Evolutionary conservation across 352 stramenopile species (phyloP).

Genomic region (Phytophthora citrophthora): DNA sequence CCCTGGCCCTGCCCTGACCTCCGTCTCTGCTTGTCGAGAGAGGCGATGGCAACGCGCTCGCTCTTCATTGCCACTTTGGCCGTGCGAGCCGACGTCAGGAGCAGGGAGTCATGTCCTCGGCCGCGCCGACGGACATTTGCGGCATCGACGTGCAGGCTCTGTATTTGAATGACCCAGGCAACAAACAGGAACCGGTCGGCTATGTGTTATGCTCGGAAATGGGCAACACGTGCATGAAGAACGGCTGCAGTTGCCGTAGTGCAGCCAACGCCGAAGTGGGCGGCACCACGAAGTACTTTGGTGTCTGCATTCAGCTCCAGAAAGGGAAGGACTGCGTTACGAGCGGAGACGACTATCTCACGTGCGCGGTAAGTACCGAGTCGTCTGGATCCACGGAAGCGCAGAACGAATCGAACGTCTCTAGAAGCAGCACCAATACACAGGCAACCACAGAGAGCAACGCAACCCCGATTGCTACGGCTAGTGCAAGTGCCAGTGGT

Average conservation of each 20-base stretch:
- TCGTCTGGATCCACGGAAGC: slow-evolving; percentile 1
- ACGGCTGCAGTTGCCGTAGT: slow-evolving; percentile 38
- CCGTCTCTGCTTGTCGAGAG: slow-evolving; percentile 21
- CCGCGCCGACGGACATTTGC: slow-evolving; percentile 29
- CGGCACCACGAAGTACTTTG: slow-evolving; percentile 36
- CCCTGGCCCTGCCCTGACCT: slow-evolving; percentile 25
- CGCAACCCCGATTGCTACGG: not conserved
- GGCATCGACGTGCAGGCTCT: slow-evolving; percentile 28
- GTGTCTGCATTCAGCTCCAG: slow-evolving; percentile 31
- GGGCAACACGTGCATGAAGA: slow-evolving; percentile 41
- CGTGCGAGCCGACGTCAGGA: slow-evolving; percentile 22
- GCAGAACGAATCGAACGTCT: slow-evolving; percentile 15
- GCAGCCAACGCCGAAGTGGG: slow-evolving; percentile 18
- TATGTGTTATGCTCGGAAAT: slow-evolving; percentile 41
- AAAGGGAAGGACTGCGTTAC: slow-evolving; percentile 32
- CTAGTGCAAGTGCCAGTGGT: slow-evolving; percentile 9
- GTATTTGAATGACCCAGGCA: slow-evolving; percentile 43
- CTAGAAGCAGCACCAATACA: slow-evolving; percentile 5
- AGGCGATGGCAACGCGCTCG: slow-evolving; percentile 8
- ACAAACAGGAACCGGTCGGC: slow-evolving; percentile 28
- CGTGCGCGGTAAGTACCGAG: slow-evolving; percentile 23
- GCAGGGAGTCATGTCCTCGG: slow-evolving; percentile 15
- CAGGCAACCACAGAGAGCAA: slow-evolving; percentile 28
- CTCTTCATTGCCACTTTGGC: slow-evolving; percentile 36
- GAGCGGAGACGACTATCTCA: slow-evolving; percentile 33